These are phyloP conservation scores for Amauroascus verrucosus DNA, from an alignment of 2,329 filamentous ascomycete genomes.

Conservation along the genomic window DNA sequence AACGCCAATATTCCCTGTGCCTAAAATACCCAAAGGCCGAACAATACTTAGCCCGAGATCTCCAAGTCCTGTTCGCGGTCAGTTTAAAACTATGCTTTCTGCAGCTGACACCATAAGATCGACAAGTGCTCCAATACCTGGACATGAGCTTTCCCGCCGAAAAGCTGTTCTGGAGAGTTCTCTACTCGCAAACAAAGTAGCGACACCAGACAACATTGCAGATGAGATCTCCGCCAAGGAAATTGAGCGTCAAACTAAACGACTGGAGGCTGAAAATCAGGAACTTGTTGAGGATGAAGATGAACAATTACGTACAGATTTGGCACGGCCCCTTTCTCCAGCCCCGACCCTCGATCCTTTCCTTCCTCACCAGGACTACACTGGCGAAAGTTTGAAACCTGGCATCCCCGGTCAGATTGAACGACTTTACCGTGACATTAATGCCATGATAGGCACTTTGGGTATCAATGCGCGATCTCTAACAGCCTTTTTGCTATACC, in stretches of 20 bases:
- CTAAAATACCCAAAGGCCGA: conserved; percentile 26
- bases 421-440: conserved; percentile 42
- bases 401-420: conserved; percentile 43
- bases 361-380: conserved; percentile 39
- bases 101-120: conserved; percentile 29
- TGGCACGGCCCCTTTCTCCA: conserved; percentile 35
- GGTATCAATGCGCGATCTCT: conserved; percentile 71
- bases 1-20: conserved; percentile 29
- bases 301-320: conserved; percentile 37
- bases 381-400: conserved; percentile 35
- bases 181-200: conserved; percentile 22
- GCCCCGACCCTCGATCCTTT: conserved; percentile 40
- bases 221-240: conserved; percentile 24
- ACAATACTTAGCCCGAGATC: conserved; percentile 30
- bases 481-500: conserved; percentile 45
- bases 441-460: conserved; percentile 84
- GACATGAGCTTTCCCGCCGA: conserved; percentile 32
- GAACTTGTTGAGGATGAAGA: conserved; percentile 40
- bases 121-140: conserved; percentile 31
- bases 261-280: conserved; percentile 27
- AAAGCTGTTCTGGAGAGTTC: conserved; percentile 32
- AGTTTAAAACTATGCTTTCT: conserved; percentile 22
- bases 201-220: conserved; percentile 20
- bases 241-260: conserved; percentile 26
- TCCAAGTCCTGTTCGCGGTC: conserved; percentile 37